These are phyloP conservation scores for Paramecium caudatum DNA, from an alignment of 73 alveolate genomes.

Conservation along the genomic window DNA sequence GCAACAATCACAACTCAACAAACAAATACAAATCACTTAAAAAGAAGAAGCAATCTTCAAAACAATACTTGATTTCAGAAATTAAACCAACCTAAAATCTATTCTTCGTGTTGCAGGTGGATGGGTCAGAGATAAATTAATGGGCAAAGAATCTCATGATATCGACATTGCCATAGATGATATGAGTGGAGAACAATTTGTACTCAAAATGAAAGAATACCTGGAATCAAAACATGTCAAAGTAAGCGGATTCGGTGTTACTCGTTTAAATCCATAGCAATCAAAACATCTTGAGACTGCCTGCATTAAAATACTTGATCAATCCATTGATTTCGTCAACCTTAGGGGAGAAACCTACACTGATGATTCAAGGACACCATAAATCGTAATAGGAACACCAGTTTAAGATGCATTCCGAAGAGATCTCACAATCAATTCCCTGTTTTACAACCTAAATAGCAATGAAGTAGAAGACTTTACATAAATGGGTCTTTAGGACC, in stretches of 20 bases:
- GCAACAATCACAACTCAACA: constrained; percentile 22
- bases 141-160: constrained; percentile 94
- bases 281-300: constrained; percentile 99
- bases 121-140: constrained; percentile 99
- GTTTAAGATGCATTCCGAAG: constrained; percentile 97
- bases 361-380: constrained; percentile 96
- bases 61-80: constrained; percentile 81
- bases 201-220: constrained; percentile 86
- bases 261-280: constrained; percentile 93
- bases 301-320: constrained; percentile 85
- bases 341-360: constrained; percentile 94
- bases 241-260: constrained; percentile 86
- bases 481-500: constrained; percentile 91
- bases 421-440: constrained; percentile 97
- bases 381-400: constrained; percentile 97
- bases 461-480: constrained; percentile 96
- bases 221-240: constrained; percentile 86
- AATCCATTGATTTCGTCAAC: constrained; percentile 95
- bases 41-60: constrained; percentile 87
- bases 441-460: constrained; percentile 96
- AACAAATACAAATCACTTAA: constrained; percentile 78
- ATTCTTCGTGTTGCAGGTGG: constrained; percentile 99
- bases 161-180: constrained; percentile 98
- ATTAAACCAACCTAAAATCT: constrained; percentile 82
- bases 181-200: constrained; percentile 97